These are phyloP conservation scores for Hirsutella minnesotensis DNA, from an alignment of 2,329 filamentous ascomycete species.

Conservation along the genomic window DNA sequence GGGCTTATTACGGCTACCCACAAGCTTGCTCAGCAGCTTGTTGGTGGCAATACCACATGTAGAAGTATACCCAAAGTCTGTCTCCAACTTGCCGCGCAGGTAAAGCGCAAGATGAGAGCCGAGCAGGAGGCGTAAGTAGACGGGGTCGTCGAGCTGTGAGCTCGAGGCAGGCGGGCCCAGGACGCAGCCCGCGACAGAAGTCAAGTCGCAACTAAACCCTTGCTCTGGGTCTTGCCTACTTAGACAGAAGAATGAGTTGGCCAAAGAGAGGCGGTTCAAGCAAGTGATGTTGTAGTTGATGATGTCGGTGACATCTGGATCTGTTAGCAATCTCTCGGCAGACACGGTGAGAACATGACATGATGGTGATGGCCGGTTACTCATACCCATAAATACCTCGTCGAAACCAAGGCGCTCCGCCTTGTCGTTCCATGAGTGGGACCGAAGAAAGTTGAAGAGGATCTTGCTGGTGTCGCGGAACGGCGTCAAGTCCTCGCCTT, in stretches of 20 bases:
- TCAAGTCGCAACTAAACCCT: slow-evolving; percentile 75
- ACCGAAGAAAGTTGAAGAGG: slow-evolving; percentile 60
- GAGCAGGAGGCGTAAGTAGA: slow-evolving; percentile 53
- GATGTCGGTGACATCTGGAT: slow-evolving; percentile 71
- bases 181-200: slow-evolving; percentile 51
- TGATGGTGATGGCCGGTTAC: no score
- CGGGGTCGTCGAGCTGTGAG: slow-evolving; percentile 20
- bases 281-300: slow-evolving; percentile 68
- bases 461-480: slow-evolving; percentile 81
- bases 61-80: slow-evolving; percentile 71
- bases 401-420: slow-evolving; percentile 83
- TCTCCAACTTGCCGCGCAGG: slow-evolving; percentile 60
- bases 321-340: slow-evolving; percentile 6
- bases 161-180: slow-evolving; percentile 13
- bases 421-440: slow-evolving; percentile 65
- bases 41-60: slow-evolving; percentile 82
- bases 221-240: slow-evolving; percentile 58
- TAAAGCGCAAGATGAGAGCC: slow-evolving; percentile 73
- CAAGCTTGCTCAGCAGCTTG: slow-evolving; percentile 77
- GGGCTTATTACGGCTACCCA: slow-evolving; percentile 75
- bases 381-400: slow-evolving; percentile 51
- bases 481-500: slow-evolving; percentile 74
- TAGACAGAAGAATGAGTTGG: slow-evolving; percentile 68
- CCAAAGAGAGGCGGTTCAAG: slow-evolving; percentile 53
- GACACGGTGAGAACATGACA: no score